A percentile compares a stretch with the other conserved stretches of the same genome.
Evolutionary conservation across 768 basidiomycete genomes (phyloP).

Genomic region (Daedaleopsis sinensis): DNA sequence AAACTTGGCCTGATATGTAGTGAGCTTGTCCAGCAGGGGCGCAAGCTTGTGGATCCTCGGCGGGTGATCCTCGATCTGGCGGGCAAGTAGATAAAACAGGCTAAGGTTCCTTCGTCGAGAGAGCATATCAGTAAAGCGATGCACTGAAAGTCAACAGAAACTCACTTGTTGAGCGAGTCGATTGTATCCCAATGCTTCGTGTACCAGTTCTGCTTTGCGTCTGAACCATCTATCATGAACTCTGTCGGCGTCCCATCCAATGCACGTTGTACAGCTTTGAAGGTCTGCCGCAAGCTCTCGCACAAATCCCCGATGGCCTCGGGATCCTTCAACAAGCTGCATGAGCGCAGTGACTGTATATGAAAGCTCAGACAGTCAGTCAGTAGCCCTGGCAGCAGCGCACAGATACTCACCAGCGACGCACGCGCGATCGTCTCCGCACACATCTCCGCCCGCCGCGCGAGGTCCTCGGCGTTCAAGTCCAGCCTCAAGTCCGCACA

Average conservation of each 20-base stretch:
- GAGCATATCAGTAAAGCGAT: neutral
- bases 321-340: slow-evolving; percentile 20
- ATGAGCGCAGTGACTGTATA: slow-evolving; percentile 17
- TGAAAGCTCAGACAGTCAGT: neutral
- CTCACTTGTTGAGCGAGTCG: slow-evolving; percentile 21
- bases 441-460: slow-evolving; percentile 16
- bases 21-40: slow-evolving; percentile 20
- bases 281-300: slow-evolving; percentile 11
- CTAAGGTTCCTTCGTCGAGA: slow-evolving; percentile 16
- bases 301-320: slow-evolving; percentile 15
- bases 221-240: slow-evolving; percentile 6
- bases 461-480: slow-evolving; percentile 16
- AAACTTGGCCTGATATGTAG: slow-evolving; percentile 22
- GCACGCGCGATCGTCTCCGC: slow-evolving; percentile 18
- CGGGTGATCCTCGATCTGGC: slow-evolving; percentile 18
- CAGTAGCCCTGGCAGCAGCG: neutral
- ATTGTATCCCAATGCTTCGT: slow-evolving; percentile 21
- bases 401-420: slow-evolving; percentile 15
- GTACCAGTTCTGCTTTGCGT: slow-evolving; percentile 20
- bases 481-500: slow-evolving; percentile 12
- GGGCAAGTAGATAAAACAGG: slow-evolving; percentile 21
- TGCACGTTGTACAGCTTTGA: slow-evolving; percentile 12
- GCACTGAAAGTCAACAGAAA: neutral
- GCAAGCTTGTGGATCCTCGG: slow-evolving; percentile 25
- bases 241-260: slow-evolving; percentile 22